These are phyloP conservation scores for Exidia glandulosa DNA, from an alignment of 768 basidiomycete species.

Conservation along the genomic window DNA sequence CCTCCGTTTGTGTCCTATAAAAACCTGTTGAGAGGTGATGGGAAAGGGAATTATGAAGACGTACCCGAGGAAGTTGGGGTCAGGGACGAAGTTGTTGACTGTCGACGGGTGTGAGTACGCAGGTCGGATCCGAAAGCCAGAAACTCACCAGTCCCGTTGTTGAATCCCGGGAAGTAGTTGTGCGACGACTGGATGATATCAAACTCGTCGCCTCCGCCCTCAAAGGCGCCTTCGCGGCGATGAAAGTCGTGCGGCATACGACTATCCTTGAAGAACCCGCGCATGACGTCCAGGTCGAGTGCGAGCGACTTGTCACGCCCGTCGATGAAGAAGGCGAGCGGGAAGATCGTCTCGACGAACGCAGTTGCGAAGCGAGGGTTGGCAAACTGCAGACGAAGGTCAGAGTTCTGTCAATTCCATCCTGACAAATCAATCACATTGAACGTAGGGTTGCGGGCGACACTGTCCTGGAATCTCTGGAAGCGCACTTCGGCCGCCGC, in stretches of 20 bases:
- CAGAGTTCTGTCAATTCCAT: too few species aligned
- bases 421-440: too few species aligned
- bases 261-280: conserved; percentile 1
- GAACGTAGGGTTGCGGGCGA: conserved; percentile 5
- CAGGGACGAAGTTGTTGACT: background rate
- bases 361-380: conserved; percentile 1
- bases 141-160: conserved; percentile 2
- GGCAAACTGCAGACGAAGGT: too few species aligned
- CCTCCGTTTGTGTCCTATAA: background rate
- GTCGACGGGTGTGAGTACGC: too few species aligned
- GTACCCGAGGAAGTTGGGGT: background rate
- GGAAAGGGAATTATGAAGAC: too few species aligned
- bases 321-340: conserved; percentile 4
- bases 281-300: background rate
- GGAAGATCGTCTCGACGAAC: conserved; percentile 5
- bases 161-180: background rate
- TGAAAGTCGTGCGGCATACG: background rate
- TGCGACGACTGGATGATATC: background rate
- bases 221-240: background rate
- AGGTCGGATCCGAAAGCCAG: too few species aligned
- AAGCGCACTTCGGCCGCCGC: conserved; percentile 2
- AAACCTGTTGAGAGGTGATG: too few species aligned
- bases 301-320: background rate
- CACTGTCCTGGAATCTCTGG: conserved; percentile 2
- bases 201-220: background rate